Base-by-base conservation (phyloP, 2,329 filamentous ascomycete genomes). In the Myriosclerotinia scirpicola region DNA sequence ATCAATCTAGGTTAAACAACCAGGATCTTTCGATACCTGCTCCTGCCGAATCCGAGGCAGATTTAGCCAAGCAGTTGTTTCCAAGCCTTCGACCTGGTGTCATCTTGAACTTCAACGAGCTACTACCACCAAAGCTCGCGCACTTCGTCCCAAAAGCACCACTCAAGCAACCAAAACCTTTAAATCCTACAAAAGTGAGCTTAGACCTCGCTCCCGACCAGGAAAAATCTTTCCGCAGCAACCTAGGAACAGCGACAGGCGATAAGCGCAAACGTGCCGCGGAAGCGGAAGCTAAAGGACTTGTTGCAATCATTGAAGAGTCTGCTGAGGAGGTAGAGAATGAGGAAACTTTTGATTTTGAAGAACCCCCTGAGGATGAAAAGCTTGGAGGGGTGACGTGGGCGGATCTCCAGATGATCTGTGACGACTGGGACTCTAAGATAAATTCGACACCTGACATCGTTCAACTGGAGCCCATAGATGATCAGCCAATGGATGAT, bases 181-280 rank as follows among this genome's bases (percentile, higher is more conserved):
- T 98, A 4, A 85, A 93, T 6, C 92, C 93, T 0, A 93, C 90
- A 26, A 99, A 99, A 78, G 84, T 97, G 66, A 93, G 87, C 69
- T 83, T 99, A 17, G 95, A 99, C 69, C 81, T 98, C 44, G 90
- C 91, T 3, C 84, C 86, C 56, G 95, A 98, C 73, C 91, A 96
- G 71, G 92, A 96, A 77, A 92, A 93, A 72, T 83, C 85, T 36
- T 99, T 98, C 76, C 87, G 88, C 66, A 61, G 58, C 44, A 86
- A 94, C n/a, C 83, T 87, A 0, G 88, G 88, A 0, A 83, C 87
- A 36, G 82, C 84, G 0, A 80, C 81, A 5, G 74, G 78, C 8
- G 73, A 75, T 55, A 84, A 87, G 54, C 84, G 86, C 56, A 82
- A 87, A 67, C 84, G 84, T 36, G 78, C 87, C 34, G 80, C 85